Base-by-base conservation (phyloP, 1,139 yeast genomes). In the Protomyces inouyei region DNA sequence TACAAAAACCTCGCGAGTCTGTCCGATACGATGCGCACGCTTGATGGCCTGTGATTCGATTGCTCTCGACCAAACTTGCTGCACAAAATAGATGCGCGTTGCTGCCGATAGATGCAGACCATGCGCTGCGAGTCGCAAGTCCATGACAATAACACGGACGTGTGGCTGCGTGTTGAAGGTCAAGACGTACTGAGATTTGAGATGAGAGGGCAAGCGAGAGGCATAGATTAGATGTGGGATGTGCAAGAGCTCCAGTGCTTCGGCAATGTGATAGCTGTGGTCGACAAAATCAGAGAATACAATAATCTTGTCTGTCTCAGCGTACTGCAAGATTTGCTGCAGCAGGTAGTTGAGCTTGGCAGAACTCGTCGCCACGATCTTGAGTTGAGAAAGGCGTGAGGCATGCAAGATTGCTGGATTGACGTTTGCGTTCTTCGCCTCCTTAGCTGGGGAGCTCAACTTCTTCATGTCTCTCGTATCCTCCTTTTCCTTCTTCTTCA, bases 11-110 rank as follows among this genome's bases (percentile, higher is more conserved):
- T 82, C 81, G 1, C 77, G 75, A 0, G 78, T 76, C 69, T 85
- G 90, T 0, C 90, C 90, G 71, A 85, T 85, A 73, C 90, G 79
- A 73, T 85, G 90, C 0, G 89, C 86, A 76, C 90, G 81, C 69
- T 85, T 85, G 61, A 85, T 84, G 0, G 89, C 89, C 69, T 85
- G 90, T 0, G 89, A 89, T 71, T 85, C 90, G 9, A 84, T 78
- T 0, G 87, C 81, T 66, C 84, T 79, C 69, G 80, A 83, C 90
- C 91, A 86, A 1, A 86, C 85, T 0, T 91, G 91, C 68, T 81
- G 85, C 14, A 85, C 77, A 69, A 86, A 85, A 70, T 84, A 86
- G 2, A 86, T 88, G 64, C 84, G 78, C 0, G 89, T 84, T 2
- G 91, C 91, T 0, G 85, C 79, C 25, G 84, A 82, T 6, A 86